Conservation (phyloP, 2,329 filamentous ascomycete genomes). For the Fusarium coffeatum region DNA sequence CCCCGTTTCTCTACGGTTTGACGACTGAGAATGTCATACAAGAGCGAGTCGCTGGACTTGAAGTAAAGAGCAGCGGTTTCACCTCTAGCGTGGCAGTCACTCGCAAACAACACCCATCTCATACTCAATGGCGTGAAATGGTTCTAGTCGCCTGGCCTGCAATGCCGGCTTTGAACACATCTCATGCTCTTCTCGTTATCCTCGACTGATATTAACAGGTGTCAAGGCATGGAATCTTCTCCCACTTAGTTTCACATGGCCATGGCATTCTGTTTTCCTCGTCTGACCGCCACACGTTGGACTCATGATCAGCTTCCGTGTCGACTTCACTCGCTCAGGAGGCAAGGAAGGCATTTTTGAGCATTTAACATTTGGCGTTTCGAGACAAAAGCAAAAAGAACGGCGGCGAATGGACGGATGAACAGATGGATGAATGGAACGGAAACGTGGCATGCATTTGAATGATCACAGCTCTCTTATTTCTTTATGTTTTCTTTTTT, state of each 20-base stretch:
- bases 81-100: slow-evolving; percentile 35
- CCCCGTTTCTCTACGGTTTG: slow-evolving; percentile 50
- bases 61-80: slow-evolving; percentile 28
- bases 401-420: slow-evolving; percentile 48
- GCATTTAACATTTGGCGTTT: slow-evolving; percentile 49
- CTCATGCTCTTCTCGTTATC: slow-evolving; percentile 30
- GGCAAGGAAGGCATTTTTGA: slow-evolving; percentile 41
- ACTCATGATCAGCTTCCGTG: slow-evolving; percentile 41
- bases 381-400: slow-evolving; percentile 49
- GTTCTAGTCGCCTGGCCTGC: neutral
- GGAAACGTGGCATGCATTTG: slow-evolving; percentile 50
- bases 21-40: slow-evolving; percentile 52
- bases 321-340: slow-evolving; percentile 25
- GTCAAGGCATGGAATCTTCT: slow-evolving; percentile 29
- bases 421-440: slow-evolving; percentile 47
- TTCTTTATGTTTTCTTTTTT: slow-evolving; percentile 36
- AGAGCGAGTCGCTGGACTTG: slow-evolving; percentile 40
- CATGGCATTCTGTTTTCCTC: slow-evolving; percentile 40
- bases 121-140: slow-evolving; percentile 28
- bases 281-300: slow-evolving; percentile 44
- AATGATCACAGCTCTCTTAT: slow-evolving; percentile 48
- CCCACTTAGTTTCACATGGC: slow-evolving; percentile 30
- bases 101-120: slow-evolving; percentile 39
- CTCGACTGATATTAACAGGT: slow-evolving; percentile 15
- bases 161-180: slow-evolving; percentile 2